A percentile compares a stretch with the other conserved stretches of the same genome.
These are phyloP conservation scores for Zhuliangozyma parablackwelliae DNA, from an alignment of 1,139 yeast genomes.

Conservation along the genomic window DNA sequence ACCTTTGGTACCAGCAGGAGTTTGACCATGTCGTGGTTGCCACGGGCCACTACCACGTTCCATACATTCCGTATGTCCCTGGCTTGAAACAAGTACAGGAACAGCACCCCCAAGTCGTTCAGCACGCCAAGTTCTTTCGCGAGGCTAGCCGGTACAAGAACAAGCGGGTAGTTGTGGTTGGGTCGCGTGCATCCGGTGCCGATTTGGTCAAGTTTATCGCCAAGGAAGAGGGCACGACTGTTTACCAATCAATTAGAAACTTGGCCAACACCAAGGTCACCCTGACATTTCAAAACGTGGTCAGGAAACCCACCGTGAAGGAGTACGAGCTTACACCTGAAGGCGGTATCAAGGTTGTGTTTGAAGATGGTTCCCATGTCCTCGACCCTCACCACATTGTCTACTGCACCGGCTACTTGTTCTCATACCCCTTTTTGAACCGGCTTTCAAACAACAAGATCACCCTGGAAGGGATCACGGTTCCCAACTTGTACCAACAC, in stretches of 20 bases:
- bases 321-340: constrained; percentile 10
- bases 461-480: constrained; percentile 25
- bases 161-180: constrained; percentile 34
- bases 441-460: constrained; percentile 19
- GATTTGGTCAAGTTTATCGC: constrained; percentile 31
- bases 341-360: constrained; percentile 20
- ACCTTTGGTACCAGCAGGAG: constrained; percentile 20
- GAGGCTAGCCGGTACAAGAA: constrained; percentile 20
- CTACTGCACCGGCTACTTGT: constrained; percentile 44
- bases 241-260: constrained; percentile 27
- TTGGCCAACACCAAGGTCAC: constrained; percentile 11
- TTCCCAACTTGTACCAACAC: constrained; percentile 32
- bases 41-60: constrained; percentile 33
- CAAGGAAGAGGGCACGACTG: constrained; percentile 16
- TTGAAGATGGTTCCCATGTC: constrained; percentile 25
- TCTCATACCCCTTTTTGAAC: constrained; percentile 38
- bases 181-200: constrained; percentile 43
- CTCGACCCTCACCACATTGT: constrained; percentile 31
- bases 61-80: constrained; percentile 30
- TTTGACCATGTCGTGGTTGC: constrained; percentile 28
- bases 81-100: constrained; percentile 33
- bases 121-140: constrained; percentile 42
- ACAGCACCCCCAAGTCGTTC: constrained; percentile 22
- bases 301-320: constrained; percentile 20
- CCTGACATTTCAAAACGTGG: constrained; percentile 18